phyloP scores from a whole-genome alignment of 1,284 basidiomycete genomes.

The Sphagnurus paluster region DNA sequence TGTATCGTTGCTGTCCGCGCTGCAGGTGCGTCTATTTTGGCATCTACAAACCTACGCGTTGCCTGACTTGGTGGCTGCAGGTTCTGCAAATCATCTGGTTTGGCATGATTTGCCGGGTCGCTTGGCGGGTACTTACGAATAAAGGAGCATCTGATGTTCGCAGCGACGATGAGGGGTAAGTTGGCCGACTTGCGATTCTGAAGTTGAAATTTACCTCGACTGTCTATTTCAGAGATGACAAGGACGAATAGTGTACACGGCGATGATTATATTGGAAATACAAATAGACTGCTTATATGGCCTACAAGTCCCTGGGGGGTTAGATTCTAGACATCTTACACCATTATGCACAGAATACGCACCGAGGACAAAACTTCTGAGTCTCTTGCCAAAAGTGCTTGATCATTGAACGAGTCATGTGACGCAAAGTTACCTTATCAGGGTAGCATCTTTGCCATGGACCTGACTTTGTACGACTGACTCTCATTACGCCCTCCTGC shows the following conservation, averaged over 20 bases:
- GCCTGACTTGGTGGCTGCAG: constrained; percentile 33
- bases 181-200: constrained; percentile 7
- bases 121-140: constrained; percentile 75
- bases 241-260: constrained; percentile 14
- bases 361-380: background rate
- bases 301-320: background rate
- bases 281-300: background rate
- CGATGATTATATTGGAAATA: background rate
- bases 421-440: constrained; percentile 20
- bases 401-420: constrained; percentile 9
- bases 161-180: constrained; percentile 80
- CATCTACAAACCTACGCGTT: constrained; percentile 8
- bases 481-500: constrained; percentile 5
- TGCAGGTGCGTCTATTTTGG: constrained; percentile 53
- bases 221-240: constrained; percentile 16
- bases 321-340: constrained; percentile 8
- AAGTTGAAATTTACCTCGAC: background rate
- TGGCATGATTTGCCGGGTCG: constrained; percentile 80
- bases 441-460: constrained; percentile 16
- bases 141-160: constrained; percentile 82
- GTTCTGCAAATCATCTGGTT: constrained; percentile 85
- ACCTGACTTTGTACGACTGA: constrained; percentile 5
- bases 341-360: constrained; percentile 7
- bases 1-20: constrained; percentile 51
- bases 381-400: background rate